Evolutionary conservation across 441 rosid species (phyloP).

Genomic region (Gossypium davidsonii): DNA sequence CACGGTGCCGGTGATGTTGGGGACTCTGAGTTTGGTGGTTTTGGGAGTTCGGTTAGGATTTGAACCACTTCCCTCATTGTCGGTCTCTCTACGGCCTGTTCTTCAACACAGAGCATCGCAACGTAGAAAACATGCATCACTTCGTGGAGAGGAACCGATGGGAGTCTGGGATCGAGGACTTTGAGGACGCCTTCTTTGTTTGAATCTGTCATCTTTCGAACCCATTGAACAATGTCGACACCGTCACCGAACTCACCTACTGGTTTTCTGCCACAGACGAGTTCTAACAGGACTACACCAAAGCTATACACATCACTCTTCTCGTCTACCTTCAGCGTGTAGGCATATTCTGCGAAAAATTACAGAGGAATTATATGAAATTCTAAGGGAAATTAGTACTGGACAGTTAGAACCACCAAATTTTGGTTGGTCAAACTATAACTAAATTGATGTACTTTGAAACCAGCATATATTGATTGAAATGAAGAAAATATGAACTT

Average conservation of each 20-base stretch:
- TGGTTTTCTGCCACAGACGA: constrained; percentile 72
- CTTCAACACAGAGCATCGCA: constrained; percentile 90
- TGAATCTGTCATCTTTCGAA: constrained; percentile 80
- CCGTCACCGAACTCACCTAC: constrained; percentile 98
- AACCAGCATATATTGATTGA: constrained; percentile 14
- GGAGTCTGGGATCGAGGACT: constrained; percentile 72
- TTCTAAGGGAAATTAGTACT: constrained; percentile 5
- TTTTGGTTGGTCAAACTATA: constrained; percentile 4
- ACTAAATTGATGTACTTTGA: constrained; percentile 26
- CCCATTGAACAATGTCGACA: constrained; percentile 97
- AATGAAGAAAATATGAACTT: constrained; percentile 10
- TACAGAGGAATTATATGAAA: neutral
- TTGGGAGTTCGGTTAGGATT: constrained; percentile 79
- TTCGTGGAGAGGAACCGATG: constrained; percentile 72
- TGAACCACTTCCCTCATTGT: constrained; percentile 95
- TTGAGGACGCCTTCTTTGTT: constrained; percentile 72
- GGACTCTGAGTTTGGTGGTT: constrained; percentile 38
- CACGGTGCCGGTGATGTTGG: constrained; percentile 18
- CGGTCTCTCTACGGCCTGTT: constrained; percentile 89
- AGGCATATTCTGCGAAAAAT: constrained; percentile 66
- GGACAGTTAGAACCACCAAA: neutral
- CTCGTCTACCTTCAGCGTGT: constrained; percentile 91
- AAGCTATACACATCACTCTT: constrained; percentile 97
- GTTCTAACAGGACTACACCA: constrained; percentile 85
- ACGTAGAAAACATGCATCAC: constrained; percentile 94